Base-by-base conservation (phyloP, 768 basidiomycete species). In the Lentinula sp. region DNA sequence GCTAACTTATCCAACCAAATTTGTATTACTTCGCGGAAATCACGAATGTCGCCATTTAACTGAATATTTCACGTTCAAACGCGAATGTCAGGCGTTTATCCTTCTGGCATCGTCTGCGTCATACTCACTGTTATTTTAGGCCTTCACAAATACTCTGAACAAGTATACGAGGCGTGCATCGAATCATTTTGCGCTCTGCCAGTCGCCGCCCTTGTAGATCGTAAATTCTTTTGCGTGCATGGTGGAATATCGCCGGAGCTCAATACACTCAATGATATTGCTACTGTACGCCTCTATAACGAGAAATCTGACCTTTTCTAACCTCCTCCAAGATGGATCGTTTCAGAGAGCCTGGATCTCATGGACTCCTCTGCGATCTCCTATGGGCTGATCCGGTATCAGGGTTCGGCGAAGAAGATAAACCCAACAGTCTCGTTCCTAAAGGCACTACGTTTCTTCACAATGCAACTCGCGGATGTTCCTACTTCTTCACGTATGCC, bases 11-110 rank as follows among this genome's bases (percentile, higher is more conserved):
- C 96, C 96, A 3, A 82, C 81, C 63, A 88, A 88, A 39, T 77
- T 98, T 49, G 84, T 86, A 61, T 81, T 98, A 36, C 81, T 98
- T 39, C 87, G 96, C 52, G 96, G 96, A 8, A 98, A 98, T 71
- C 96, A 98, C 75, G 96, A 98, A 79, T 98, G 96, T 71, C 85
- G 89, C 41, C 95, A 98, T 76, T 79, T 98, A 51, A 98, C 96
- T 2, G 94, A 95, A 74, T 97, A 95, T 72, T 98, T 98, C 70
- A 98, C 96, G 8, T 98, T 98, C 79, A 95, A 94, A 77, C 88
- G 93, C 64, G 96, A 98, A 88, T 90, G 90, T 95, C 43, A 59
- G 57, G 23, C 18, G 9, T 15, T 18, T 9, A 48, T 16, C 36
- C 28, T 0, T 28, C 8, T n/a, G 15, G 15, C 20, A 10, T 18